Percentiles rank a stretch among this genome's conserved stretches.
These are phyloP conservation scores for Diaporthe ampelina DNA, from an alignment of 2,329 filamentous ascomycete species.

Conservation along the genomic window DNA sequence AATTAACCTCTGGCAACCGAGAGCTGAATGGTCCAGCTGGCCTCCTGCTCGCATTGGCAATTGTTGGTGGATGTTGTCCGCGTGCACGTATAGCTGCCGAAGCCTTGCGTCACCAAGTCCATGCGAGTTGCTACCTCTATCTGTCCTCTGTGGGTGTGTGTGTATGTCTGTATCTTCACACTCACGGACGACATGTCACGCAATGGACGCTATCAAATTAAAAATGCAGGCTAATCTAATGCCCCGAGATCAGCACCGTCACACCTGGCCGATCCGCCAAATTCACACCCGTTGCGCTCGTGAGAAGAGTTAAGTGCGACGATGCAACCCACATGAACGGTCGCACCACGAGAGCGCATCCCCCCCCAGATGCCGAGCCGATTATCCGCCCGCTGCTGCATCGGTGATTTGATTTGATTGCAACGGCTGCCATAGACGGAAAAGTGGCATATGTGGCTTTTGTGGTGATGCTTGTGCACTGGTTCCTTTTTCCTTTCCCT, in stretches of 20 bases:
- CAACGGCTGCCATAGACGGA: not conserved
- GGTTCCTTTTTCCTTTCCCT: not conserved
- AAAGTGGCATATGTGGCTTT: constrained; percentile 5
- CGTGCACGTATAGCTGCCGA: not conserved
- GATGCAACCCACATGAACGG: constrained; percentile 25
- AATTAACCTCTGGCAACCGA: not conserved
- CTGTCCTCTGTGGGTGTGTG: not conserved
- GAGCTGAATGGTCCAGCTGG: not conserved
- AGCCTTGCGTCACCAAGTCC: not conserved
- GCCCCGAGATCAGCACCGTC: constrained; percentile 27
- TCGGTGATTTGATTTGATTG: constrained; percentile 4
- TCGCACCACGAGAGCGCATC: constrained; percentile 10
- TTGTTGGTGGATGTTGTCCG: not conserved
- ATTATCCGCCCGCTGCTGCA: constrained; percentile 16
- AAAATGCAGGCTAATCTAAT: constrained; percentile 24
- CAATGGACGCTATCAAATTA: constrained; percentile 4
- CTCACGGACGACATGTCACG: not conserved
- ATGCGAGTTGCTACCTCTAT: not conserved
- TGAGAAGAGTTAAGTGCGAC: not conserved
- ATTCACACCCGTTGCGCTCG: constrained; percentile 14
- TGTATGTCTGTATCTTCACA: not conserved
- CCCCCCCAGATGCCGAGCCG: constrained; percentile 22
- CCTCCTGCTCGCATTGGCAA: too few relatives aligned
- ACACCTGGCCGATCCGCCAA: constrained; percentile 9
- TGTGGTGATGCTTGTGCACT: not conserved